phyloP scores from a whole-genome alignment of 108 stramenopile species.

The Fragilaria crotonensis region DNA sequence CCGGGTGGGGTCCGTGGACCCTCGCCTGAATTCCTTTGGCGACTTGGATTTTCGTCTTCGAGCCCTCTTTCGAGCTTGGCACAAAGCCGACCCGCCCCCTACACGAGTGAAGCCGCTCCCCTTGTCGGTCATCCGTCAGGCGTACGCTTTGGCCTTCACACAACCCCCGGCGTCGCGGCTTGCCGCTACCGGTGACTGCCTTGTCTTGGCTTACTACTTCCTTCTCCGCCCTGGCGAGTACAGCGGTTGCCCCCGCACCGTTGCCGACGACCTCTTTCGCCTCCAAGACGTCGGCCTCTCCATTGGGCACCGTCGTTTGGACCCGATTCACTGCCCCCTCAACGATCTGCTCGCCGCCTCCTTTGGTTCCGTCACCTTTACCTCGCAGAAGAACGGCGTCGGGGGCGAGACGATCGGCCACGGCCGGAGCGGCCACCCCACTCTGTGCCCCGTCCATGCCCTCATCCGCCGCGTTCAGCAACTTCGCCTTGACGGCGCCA shows the following conservation, averaged over 20 bases:
- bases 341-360: neutral
- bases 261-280: neutral
- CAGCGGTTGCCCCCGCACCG: neutral
- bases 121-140: constrained; percentile 2
- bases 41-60: too few species aligned
- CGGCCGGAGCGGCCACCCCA: too few species aligned
- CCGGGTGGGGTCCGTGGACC: neutral
- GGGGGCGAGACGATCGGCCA: constrained; percentile 14
- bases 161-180: neutral
- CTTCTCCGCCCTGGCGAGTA: constrained; percentile 11
- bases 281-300: neutral
- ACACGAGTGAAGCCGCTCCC: constrained; percentile 38
- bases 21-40: too few species aligned
- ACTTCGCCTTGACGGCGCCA: neutral
- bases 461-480: neutral
- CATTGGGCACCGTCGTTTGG: neutral
- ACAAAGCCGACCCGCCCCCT: too few species aligned
- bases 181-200: constrained; percentile 25
- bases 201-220: constrained; percentile 48
- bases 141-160: neutral
- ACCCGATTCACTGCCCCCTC: neutral
- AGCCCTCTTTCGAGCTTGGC: too few species aligned
- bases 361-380: constrained; percentile 21
- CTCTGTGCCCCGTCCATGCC: constrained; percentile 1
- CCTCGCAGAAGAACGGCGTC: constrained; percentile 8